Evolutionary conservation across 768 basidiomycete species (phyloP).

Genomic region (Phlebiopsis flavidoalba): DNA sequence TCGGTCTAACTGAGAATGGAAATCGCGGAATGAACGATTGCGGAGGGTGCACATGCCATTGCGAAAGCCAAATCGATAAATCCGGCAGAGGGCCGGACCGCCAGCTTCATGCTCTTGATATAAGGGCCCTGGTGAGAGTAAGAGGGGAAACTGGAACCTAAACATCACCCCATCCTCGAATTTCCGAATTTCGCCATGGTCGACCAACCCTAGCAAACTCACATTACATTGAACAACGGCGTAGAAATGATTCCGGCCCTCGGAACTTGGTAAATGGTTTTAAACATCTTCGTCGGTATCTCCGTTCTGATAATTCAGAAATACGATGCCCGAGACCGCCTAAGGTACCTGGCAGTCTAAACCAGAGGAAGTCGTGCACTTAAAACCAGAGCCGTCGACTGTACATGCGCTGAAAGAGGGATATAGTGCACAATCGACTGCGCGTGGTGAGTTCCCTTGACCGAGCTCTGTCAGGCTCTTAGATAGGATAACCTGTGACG

Average conservation of each 20-base stretch:
- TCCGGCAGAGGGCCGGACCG: slow-evolving; percentile 2
- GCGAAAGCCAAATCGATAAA: not conserved
- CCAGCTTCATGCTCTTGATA: not conserved
- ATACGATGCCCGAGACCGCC: not conserved
- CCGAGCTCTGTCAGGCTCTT: not conserved
- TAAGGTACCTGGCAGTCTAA: slow-evolving; percentile 80
- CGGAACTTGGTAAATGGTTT: slow-evolving; percentile 46
- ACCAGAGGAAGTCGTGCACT: slow-evolving; percentile 58
- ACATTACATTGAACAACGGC: slow-evolving; percentile 63
- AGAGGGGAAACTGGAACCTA: not conserved
- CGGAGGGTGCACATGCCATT: not conserved
- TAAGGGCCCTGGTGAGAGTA: not conserved
- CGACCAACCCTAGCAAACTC: slow-evolving; percentile 29
- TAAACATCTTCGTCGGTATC: not conserved
- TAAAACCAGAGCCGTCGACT: too few relatives aligned
- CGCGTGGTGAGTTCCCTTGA: slow-evolving; percentile 37
- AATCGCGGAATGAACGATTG: not conserved
- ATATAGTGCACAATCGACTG: slow-evolving; percentile 76
- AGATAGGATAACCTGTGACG: not conserved
- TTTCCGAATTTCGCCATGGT: not conserved
- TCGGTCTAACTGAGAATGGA: not conserved
- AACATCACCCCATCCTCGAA: not conserved
- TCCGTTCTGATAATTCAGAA: slow-evolving; percentile 1
- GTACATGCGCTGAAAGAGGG: slow-evolving; percentile 71
- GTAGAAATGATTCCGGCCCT: slow-evolving; percentile 48